A percentile compares a stretch with the other conserved stretches of the same genome.
Evolutionary conservation across 805 yeast genomes (phyloP).

Genomic region (Kuraishia ogatae): DNA sequence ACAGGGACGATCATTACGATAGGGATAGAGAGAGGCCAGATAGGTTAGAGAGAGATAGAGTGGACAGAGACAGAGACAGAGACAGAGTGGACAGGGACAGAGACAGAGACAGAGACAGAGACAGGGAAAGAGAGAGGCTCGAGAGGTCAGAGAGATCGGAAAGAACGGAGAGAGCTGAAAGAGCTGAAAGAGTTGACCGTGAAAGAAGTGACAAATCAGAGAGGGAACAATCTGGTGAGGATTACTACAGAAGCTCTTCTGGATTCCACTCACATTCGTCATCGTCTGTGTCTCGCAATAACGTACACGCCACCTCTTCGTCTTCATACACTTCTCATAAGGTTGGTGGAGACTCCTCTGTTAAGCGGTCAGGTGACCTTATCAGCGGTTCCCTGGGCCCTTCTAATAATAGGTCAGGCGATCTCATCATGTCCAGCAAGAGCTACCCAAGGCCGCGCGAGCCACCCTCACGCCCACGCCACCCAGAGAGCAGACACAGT

Average conservation of each 20-base stretch:
- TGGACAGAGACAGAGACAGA: neutral
- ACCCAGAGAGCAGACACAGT: neutral
- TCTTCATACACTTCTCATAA: neutral
- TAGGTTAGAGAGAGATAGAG: neutral
- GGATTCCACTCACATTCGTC: neutral
- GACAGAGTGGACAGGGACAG: neutral
- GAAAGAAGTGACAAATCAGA: neutral
- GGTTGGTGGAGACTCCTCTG: neutral
- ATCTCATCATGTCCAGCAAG: neutral
- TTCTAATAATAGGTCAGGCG: neutral
- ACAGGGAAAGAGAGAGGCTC: neutral
- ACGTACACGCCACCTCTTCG: neutral
- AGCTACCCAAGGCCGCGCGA: neutral
- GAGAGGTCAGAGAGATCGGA: neutral
- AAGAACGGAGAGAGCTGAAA: neutral
- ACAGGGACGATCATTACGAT: neutral
- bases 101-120: neutral
- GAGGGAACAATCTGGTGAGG: neutral
- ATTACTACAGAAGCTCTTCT: neutral
- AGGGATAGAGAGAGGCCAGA: constrained; percentile 1
- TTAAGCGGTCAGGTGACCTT: neutral
- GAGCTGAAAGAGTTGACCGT: neutral
- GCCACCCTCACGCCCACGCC: neutral
- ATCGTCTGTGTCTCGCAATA: neutral
- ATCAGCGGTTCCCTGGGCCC: neutral